Evolutionary conservation across 371 early-diverging fungal genomes (phyloP), one percentile per base, ranked within the genome.

Genomic region (Mortierella polycephala): DNA sequence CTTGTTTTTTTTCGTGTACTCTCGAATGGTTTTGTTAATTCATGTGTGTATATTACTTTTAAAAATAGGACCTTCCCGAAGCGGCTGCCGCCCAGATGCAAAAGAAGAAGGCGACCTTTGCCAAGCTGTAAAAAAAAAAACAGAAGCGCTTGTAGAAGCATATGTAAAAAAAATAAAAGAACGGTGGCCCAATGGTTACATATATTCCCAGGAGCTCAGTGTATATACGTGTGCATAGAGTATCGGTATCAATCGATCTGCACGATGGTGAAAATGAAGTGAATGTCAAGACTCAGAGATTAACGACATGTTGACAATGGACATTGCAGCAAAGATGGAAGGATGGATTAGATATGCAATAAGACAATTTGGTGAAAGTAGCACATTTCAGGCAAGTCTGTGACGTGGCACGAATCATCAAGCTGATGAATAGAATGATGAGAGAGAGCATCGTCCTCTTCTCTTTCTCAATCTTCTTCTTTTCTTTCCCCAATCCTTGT

Each of bases 51-150:
- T 30, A 14, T 61, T 50, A 39, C 21, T 23, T 52, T 13, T 60
- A 3, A 42, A 37, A 14, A 23, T 40, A 83, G 83, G 83, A 83
- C 69, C 54, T 83, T 45, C 71, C 70, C 11, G 50, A 53, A 9
- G 79, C 74, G 10, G 71, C 77, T 44, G 64, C 75, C 11, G 74
- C 79, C 13, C 13, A 56, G 12, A 67, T 83, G 68, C 62, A 64
- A 57, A 83, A 81, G 79, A 60, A 13, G 11, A 81, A 77, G 64
- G 61, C 80, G 30, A 60, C 23, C 7, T 83, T 79, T 57, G 74
- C 83, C 46, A 83, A 83, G 72, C 44, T 83, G 61, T 83, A 74
- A 59, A 57, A 30, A 16, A 20, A 44, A 20, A 0, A 13, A 7
- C 39, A 16, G 20, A 41, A 11, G 47, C 47, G 10, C 5, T 47